phyloP scores from a whole-genome alignment of 2,329 filamentous ascomycete genomes.

The Fusarium transvaalense region DNA sequence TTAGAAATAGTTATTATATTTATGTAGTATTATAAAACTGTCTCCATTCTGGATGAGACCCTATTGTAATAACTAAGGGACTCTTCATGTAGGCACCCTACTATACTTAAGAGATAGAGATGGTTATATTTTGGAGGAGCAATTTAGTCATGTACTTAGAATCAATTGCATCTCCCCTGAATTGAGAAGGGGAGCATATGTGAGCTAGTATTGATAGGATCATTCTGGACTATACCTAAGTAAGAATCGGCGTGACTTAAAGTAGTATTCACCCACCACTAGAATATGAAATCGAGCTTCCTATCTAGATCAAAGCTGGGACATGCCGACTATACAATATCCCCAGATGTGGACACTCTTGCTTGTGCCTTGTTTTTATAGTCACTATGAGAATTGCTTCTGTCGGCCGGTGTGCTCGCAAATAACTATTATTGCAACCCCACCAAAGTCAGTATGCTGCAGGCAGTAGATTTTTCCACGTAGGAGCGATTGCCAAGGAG shows the following conservation, averaged over 20 bases:
- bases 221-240: not conserved
- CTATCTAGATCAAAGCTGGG: not conserved
- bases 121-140: too few relatives aligned
- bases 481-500: not conserved
- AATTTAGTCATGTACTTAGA: too few relatives aligned
- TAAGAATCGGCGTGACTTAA: not conserved
- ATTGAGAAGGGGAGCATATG: not conserved
- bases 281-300: not conserved
- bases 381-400: not conserved
- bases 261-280: constrained; percentile 9
- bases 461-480: not conserved
- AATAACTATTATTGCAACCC: constrained; percentile 1
- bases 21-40: too few relatives aligned
- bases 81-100: too few relatives aligned
- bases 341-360: not conserved
- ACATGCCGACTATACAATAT: not conserved
- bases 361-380: constrained; percentile 1
- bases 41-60: too few relatives aligned
- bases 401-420: not conserved
- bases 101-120: too few relatives aligned
- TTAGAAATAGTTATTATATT: too few relatives aligned
- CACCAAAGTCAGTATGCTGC: not conserved
- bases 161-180: too few relatives aligned
- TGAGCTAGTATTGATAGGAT: too few relatives aligned
- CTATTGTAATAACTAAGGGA: too few relatives aligned